Evolutionary conservation across 2,329 filamentous ascomycete genomes (phyloP).

Genomic region (Aspergillaceae sp.): DNA sequence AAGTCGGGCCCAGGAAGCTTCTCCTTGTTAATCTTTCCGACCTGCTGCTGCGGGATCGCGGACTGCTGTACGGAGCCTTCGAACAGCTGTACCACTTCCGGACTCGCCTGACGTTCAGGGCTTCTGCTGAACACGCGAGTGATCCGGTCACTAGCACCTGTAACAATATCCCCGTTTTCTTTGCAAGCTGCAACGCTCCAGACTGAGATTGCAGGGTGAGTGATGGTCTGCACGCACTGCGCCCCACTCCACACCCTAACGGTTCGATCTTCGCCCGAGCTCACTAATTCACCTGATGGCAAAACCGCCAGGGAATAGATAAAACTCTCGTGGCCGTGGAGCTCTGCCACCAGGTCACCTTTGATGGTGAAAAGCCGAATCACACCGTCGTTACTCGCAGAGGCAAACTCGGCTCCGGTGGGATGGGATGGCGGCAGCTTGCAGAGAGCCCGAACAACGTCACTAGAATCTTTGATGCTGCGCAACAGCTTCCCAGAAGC

Average conservation of each 20-base stretch:
- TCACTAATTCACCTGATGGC: constrained; percentile 79
- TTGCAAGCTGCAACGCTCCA: constrained; percentile 81
- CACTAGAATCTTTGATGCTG: constrained; percentile 61
- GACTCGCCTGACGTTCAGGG: constrained; percentile 59
- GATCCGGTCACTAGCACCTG: constrained; percentile 79
- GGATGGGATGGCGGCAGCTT: constrained; percentile 66
- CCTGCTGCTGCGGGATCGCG: constrained; percentile 77
- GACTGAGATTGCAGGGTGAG: constrained; percentile 91
- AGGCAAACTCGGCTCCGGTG: constrained; percentile 85
- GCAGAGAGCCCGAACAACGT: constrained; percentile 83
- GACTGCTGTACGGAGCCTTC: constrained; percentile 74
- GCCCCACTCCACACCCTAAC: constrained; percentile 76
- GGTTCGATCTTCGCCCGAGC: constrained; percentile 89
- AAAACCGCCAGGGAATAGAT: constrained; percentile 77
- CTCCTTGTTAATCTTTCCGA: constrained; percentile 81
- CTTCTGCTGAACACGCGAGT: constrained; percentile 76
- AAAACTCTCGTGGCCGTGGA: constrained; percentile 87
- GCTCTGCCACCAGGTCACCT: constrained; percentile 64
- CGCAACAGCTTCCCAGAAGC: constrained; percentile 54
- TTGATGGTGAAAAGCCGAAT: constrained; percentile 80
- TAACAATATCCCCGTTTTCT: constrained; percentile 84
- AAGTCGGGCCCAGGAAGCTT: constrained; percentile 84
- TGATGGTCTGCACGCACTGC: constrained; percentile 88
- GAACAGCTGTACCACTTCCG: constrained; percentile 62
- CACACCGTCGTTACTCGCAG: constrained; percentile 84